Conservation (phyloP, 2,329 filamentous ascomycete genomes). For the Herpotrichia juniperi region DNA sequence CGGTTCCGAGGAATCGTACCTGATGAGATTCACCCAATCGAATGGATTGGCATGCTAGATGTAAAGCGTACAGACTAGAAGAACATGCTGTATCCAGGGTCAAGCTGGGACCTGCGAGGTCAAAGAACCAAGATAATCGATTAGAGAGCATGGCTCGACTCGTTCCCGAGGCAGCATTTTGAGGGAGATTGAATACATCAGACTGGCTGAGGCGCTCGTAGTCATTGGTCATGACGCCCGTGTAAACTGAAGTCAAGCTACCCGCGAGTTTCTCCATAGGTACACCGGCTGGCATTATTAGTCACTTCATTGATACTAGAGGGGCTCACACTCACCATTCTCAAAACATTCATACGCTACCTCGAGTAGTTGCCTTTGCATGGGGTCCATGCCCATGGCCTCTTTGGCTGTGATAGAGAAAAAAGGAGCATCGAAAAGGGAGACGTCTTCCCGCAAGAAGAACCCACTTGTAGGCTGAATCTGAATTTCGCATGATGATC, state of each 20-base stretch:
- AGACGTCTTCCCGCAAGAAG: background rate
- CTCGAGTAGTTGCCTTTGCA: conserved; percentile 22
- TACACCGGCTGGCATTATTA: conserved; percentile 8
- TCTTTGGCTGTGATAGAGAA: conserved; percentile 14
- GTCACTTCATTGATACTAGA: too few relatives aligned
- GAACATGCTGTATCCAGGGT: too few relatives aligned
- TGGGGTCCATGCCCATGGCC: conserved; percentile 21
- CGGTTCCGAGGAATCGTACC: background rate
- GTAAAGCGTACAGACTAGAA: too few relatives aligned
- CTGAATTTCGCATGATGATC: too few relatives aligned
- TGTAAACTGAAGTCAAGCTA: conserved; percentile 1
- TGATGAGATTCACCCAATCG: conserved; percentile 2
- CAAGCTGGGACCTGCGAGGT: too few relatives aligned
- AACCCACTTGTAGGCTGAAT: too few relatives aligned
- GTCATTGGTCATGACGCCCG: conserved; percentile 5
- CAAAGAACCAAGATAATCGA: too few relatives aligned
- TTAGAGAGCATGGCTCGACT: too few relatives aligned
- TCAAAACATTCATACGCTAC: conserved; percentile 22
- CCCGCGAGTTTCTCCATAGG: conserved; percentile 6
- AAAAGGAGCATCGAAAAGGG: conserved; percentile 16
- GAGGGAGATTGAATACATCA: conserved; percentile 1
- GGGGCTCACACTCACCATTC: conserved; percentile 13
- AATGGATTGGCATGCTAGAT: conserved; percentile 12
- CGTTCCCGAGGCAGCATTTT: too few relatives aligned
- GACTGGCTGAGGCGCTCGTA: conserved; percentile 7